Conservation (phyloP, 768 basidiomycete species). For the Phanerochaete sordida region DNA sequence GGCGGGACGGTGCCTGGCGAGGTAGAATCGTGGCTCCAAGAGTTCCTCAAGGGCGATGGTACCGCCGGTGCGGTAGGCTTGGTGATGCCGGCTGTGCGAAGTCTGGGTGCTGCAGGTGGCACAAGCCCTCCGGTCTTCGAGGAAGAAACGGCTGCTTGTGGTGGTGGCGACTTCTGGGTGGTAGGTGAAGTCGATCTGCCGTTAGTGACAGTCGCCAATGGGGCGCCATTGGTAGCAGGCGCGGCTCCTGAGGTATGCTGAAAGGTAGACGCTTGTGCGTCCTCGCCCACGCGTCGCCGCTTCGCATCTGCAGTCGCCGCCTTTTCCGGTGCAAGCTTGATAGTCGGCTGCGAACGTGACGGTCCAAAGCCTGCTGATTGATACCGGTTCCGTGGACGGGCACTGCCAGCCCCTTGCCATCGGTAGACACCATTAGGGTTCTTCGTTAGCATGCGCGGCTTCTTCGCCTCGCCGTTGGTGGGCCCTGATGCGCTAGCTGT, state of each 20-base stretch:
- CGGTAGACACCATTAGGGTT: conserved; percentile 76
- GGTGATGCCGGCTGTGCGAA: conserved; percentile 33
- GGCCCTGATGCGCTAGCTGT: conserved; percentile 21
- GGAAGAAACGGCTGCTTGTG: conserved; percentile 11
- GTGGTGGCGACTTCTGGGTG: not conserved
- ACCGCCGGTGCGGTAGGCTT: conserved; percentile 54
- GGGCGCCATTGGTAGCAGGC: conserved; percentile 6
- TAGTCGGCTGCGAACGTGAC: conserved; percentile 44
- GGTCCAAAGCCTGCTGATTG: conserved; percentile 68
- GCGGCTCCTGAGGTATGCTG: conserved; percentile 24
- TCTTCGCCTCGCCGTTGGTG: conserved; percentile 16
- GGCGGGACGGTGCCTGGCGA: conserved; percentile 32
- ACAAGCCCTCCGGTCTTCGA: not conserved
- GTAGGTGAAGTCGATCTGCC: not conserved
- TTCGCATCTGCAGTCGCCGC: conserved; percentile 48
- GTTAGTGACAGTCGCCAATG: not conserved
- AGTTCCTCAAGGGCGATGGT: conserved; percentile 74
- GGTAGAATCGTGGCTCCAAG: conserved; percentile 51
- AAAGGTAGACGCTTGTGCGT: conserved; percentile 33
- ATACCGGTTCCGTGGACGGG: conserved; percentile 65
- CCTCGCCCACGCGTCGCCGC: conserved; percentile 56
- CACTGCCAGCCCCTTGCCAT: conserved; percentile 77
- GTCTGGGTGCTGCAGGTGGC: conserved; percentile 17
- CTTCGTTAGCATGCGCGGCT: conserved; percentile 49
- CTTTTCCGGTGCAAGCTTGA: conserved; percentile 39